These are phyloP conservation scores for Seminavis robusta DNA, from an alignment of 108 stramenopile genomes.

Conservation along the genomic window DNA sequence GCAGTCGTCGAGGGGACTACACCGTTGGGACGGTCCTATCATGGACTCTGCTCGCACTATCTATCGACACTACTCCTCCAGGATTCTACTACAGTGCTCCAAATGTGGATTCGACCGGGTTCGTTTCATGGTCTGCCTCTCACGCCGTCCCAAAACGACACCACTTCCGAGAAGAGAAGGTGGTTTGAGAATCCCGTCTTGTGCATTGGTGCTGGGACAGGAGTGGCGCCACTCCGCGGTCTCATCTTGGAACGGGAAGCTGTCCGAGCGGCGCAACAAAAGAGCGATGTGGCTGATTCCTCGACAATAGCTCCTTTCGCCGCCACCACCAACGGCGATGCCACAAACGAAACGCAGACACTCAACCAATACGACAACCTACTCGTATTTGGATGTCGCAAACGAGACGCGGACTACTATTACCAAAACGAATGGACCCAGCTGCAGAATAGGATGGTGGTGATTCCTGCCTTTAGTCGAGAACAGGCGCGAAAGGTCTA, in stretches of 20 bases:
- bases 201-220: slow-evolving; percentile 82
- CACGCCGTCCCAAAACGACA: slow-evolving; percentile 5
- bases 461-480: slow-evolving; percentile 70
- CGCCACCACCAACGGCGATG: too few species aligned
- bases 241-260: slow-evolving; percentile 69
- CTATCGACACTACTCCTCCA: slow-evolving; percentile 27
- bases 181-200: slow-evolving; percentile 56
- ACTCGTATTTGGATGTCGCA: slow-evolving; percentile 81
- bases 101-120: slow-evolving; percentile 76
- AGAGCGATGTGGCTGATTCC: too few species aligned
- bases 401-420: slow-evolving; percentile 59
- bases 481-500: slow-evolving; percentile 75
- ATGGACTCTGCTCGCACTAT: slow-evolving; percentile 70
- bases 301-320: too few species aligned
- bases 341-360: neutral
- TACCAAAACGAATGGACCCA: slow-evolving; percentile 67
- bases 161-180: neutral
- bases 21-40: slow-evolving; percentile 59
- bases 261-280: too few species aligned
- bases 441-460: slow-evolving; percentile 21
- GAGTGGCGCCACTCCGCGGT: slow-evolving; percentile 79
- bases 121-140: slow-evolving; percentile 60
- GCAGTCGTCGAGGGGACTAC: slow-evolving; percentile 76
- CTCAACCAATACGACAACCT: slow-evolving; percentile 39
- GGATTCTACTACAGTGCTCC: slow-evolving; percentile 14